These are phyloP conservation scores for Cytospora chrysosperma DNA, from an alignment of 2,329 filamentous ascomycete genomes.

Conservation along the genomic window DNA sequence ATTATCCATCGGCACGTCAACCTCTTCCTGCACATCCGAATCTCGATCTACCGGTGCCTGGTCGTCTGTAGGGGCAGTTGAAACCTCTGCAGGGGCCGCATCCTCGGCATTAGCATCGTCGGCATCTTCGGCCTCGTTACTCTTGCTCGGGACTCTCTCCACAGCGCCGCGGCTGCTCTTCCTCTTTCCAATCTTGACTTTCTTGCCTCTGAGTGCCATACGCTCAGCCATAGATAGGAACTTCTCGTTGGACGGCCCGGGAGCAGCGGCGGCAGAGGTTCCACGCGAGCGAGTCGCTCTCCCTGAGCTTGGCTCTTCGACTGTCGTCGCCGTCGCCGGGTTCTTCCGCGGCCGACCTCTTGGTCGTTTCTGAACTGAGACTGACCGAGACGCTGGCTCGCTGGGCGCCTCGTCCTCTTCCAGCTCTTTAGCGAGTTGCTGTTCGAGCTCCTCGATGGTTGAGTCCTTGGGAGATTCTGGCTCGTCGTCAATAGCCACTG, in stretches of 20 bases:
- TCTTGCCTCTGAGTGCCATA: constrained; percentile 54
- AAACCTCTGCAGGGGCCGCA: neutral
- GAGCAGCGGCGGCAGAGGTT: constrained; percentile 11
- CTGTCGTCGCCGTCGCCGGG: constrained; percentile 16
- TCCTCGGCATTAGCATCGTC: neutral
- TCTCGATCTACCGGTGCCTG: neutral
- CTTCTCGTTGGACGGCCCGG: constrained; percentile 27
- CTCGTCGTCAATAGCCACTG: constrained; percentile 19
- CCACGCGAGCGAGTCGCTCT: neutral
- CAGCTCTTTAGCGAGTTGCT: constrained; percentile 36
- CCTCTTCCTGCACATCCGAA: neutral
- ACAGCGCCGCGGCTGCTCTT: constrained; percentile 26
- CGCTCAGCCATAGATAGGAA: constrained; percentile 58
- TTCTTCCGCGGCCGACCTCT: constrained; percentile 36
- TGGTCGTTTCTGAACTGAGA: constrained; percentile 25
- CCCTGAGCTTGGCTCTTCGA: neutral
- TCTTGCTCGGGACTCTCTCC: neutral
- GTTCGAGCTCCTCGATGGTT: constrained; percentile 36
- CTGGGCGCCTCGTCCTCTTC: constrained; percentile 21
- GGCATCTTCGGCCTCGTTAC: neutral
- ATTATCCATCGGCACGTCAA: neutral
- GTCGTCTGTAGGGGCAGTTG: neutral
- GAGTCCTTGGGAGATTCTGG: constrained; percentile 23
- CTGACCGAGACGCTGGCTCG: neutral
- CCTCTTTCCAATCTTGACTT: constrained; percentile 49